Percentiles rank a stretch among this genome's conserved stretches.
phyloP scores from a whole-genome alignment of 345 rosid genomes.

The Rubroshorea leprosula region DNA sequence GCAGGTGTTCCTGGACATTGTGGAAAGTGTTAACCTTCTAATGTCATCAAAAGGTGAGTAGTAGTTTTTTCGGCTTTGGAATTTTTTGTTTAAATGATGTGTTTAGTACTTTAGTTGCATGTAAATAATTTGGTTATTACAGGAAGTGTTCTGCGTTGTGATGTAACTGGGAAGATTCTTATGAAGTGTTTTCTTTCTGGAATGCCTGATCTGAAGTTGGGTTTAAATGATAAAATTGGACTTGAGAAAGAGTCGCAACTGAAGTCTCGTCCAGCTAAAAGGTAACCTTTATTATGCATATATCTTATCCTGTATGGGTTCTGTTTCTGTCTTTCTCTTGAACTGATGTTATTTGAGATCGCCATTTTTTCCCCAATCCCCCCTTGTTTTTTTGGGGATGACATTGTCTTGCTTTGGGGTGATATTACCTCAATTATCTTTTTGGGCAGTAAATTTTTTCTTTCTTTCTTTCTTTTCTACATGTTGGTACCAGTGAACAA shows the following conservation, averaged over 20 bases:
- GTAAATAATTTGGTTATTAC: constrained; percentile 22
- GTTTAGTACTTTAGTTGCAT: constrained; percentile 15
- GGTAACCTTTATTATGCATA: constrained; percentile 38
- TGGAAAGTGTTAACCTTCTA: constrained; percentile 96
- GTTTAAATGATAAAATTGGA: constrained; percentile 97
- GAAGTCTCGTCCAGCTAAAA: constrained; percentile 92
- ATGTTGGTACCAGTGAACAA: background rate
- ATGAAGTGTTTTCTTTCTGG: constrained; percentile 99
- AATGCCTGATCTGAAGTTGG: constrained; percentile 99
- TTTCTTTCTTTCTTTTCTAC: too few relatives aligned
- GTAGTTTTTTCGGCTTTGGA: constrained; percentile 6
- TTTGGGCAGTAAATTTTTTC: too few relatives aligned
- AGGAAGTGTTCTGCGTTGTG: constrained; percentile 96
- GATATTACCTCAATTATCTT: too few relatives aligned
- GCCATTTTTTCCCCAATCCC: too few relatives aligned
- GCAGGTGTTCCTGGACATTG: constrained; percentile 96
- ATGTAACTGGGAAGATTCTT: constrained; percentile 92
- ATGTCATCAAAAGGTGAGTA: constrained; percentile 93
- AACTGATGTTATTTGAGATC: too few relatives aligned
- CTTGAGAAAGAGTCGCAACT: constrained; percentile 96
- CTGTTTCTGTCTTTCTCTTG: too few relatives aligned
- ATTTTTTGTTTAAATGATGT: background rate
- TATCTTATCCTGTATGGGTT: too few relatives aligned
- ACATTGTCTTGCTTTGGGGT: too few relatives aligned
- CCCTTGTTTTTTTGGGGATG: too few relatives aligned